Evolutionary conservation across 1,139 yeast species (phyloP), one percentile per base, ranked within the genome.

Genomic region (Entelexis sorbosivorans): DNA sequence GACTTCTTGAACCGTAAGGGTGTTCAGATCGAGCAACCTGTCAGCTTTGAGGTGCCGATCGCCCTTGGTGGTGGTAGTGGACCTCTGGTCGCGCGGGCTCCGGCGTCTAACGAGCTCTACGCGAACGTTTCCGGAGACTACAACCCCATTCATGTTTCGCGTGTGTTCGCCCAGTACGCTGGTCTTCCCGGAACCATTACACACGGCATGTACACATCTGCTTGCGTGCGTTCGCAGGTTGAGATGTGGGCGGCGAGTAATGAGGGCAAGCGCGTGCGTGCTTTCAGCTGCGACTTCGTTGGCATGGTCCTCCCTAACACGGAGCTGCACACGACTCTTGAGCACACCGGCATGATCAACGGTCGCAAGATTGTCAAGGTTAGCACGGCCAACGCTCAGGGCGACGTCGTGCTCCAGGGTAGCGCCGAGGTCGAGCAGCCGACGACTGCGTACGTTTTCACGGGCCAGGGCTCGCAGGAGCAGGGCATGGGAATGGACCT

Each of bases 401-500:
- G 64, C 45, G 76, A 77, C 57, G 72, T 78, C 43, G 98, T 93
- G 22, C 76, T 91, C 63, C 68, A 76, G 52, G 99, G 97, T 72
- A 95, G 88, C 72, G 99, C 98, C 52, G 98, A 91, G 73, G 89
- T 93, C 64, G 97, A 91, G 63, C 98, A 91, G 73, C 98, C 99
- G 48, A 83, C 82, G 54, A 86, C 98, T 47, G 83, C 98, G 19
- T 91, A 85, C 67, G 96, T 91, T 55, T 91, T 93, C 73, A 91
- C 99, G 60, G 99, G 98, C 68, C 99, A 91, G 76, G 99, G 99
- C 68, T 89, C 98, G 55, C 98, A 91, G 73, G 98, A 93, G 71
- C 98, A 93, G 75, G 97, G 97, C 67, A 91, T 91, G 99, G 98
- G 99, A 75, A 91, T 91, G 99, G 98, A 93, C 70, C 77, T 91